A percentile compares a stretch with the other conserved stretches of the same genome.
These are phyloP conservation scores for Papiliotrema laurentii DNA, from an alignment of 1,284 basidiomycete species.

Conservation along the genomic window DNA sequence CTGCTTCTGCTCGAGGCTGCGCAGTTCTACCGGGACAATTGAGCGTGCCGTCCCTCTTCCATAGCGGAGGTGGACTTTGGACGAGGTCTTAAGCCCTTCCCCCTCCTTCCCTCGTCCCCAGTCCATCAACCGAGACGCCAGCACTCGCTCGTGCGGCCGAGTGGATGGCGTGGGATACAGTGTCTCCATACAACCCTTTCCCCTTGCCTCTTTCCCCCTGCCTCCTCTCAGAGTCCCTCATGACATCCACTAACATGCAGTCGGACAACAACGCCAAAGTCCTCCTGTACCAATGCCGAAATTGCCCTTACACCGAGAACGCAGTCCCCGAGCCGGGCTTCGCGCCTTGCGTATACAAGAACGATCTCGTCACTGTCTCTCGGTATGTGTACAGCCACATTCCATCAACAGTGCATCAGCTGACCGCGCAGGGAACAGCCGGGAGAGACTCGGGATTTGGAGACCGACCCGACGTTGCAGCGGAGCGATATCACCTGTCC, in stretches of 20 bases:
- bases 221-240: not conserved
- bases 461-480: conserved; percentile 80
- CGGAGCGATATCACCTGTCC: conserved; percentile 49
- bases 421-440: conserved; percentile 68
- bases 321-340: conserved; percentile 57
- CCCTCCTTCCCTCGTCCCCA: no score
- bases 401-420: not conserved
- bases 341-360: conserved; percentile 79
- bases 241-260: conserved; percentile 40
- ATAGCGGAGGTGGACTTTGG: no score
- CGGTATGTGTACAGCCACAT: conserved; percentile 60
- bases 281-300: conserved; percentile 89
- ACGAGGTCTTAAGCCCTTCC: no score
- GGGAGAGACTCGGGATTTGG: conserved; percentile 84
- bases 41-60: no score
- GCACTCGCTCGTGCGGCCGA: no score
- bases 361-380: conserved; percentile 88
- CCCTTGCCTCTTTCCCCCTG: not conserved
- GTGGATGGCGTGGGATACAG: no score
- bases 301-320: conserved; percentile 83
- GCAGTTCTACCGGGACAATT: no score
- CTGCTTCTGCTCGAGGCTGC: no score
- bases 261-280: conserved; percentile 79
- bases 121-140: no score
- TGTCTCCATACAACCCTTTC: not conserved